Evolutionary conservation across 768 basidiomycete species (phyloP), one percentile per base, ranked within the genome.

Genomic region (Rhodotorula babjevae): DNA sequence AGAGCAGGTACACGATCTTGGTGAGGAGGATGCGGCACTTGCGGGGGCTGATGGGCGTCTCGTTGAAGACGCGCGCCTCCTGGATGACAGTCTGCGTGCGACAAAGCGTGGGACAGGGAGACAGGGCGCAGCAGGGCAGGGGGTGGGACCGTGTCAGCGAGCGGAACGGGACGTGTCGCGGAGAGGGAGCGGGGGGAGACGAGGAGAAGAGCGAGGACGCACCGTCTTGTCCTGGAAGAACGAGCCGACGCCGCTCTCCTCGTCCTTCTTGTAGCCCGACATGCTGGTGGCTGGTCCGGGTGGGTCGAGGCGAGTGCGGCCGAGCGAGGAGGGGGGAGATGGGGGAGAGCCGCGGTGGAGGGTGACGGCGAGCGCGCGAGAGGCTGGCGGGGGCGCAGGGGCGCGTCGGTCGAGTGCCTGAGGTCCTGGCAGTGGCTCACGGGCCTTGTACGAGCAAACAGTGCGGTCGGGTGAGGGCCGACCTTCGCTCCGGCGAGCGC

Each of bases 51-150:
- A 99, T 93, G 71, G 96, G 96, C 27, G 95, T 96, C 80, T 98
- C 95, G 83, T 99, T 98, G 88, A 99, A 99, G 69, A 93, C 90
- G 76, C 96, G 88, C 71, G 96, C 94, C 82, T 99, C 96, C 82
- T 98, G 96, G 77, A 98, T 90, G 76, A 98, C 90, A 1, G 95
- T 96, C 31, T 69, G 67, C 15, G 10, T 29, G 6, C 11, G 15
- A 9, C 33, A 2, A 23, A 10, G 3, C 2, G 44, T 16, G 50
- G 25, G 10, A 29, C 27, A n/a, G 46, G 52, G 18, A 18, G 29
- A n/a, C 29, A 21, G 18, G 56, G 29, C 53, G n/a, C n/a, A n/a
- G n/a, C 27, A 23, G 27, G 36, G 36, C 4, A 55, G 4, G 56
- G 52, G 44, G 44, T 7, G 6, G 44, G 8, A 46, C 14, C 46